A percentile compares a stretch with the other conserved stretches of the same genome.
These are phyloP conservation scores for Combretum micranthum DNA, from an alignment of 345 rosid species.

Conservation along the genomic window DNA sequence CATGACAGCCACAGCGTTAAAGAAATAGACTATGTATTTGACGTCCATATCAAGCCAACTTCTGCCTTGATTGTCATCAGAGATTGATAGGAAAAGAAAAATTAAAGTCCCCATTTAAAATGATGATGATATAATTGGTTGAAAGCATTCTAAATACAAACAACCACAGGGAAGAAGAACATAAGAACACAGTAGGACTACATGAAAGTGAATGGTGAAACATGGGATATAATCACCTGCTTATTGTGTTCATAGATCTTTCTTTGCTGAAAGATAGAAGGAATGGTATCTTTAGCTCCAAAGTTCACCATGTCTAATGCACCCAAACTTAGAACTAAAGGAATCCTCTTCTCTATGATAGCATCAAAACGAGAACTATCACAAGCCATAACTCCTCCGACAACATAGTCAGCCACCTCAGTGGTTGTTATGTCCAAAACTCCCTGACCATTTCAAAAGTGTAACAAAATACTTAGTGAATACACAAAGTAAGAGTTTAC, in stretches of 20 bases:
- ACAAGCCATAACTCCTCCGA: constrained; percentile 95
- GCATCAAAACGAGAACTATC: constrained; percentile 78
- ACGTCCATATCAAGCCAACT: too few species aligned
- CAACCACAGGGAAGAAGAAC: neutral
- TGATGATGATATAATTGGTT: too few species aligned
- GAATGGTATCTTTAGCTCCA: constrained; percentile 73
- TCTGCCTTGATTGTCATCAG: too few species aligned
- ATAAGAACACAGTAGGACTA: neutral
- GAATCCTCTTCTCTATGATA: constrained; percentile 67
- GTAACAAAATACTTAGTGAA: too few species aligned
- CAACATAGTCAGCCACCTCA: constrained; percentile 88
- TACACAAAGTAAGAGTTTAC: too few species aligned
- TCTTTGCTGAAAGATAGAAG: constrained; percentile 52
- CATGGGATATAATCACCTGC: constrained; percentile 39
- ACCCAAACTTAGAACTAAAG: constrained; percentile 80
- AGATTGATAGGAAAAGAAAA: too few species aligned
- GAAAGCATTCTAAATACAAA: neutral
- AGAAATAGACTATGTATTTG: too few species aligned
- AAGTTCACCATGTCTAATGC: constrained; percentile 96
- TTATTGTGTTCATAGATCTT: constrained; percentile 75
- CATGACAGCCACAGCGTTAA: too few species aligned
- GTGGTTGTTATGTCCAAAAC: constrained; percentile 86
- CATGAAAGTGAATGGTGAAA: neutral
- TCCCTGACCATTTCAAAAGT: constrained; percentile 31
- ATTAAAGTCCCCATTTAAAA: too few species aligned